Conservation (phyloP, 768 basidiomycete genomes). For the Psilocybe tampanensis region DNA sequence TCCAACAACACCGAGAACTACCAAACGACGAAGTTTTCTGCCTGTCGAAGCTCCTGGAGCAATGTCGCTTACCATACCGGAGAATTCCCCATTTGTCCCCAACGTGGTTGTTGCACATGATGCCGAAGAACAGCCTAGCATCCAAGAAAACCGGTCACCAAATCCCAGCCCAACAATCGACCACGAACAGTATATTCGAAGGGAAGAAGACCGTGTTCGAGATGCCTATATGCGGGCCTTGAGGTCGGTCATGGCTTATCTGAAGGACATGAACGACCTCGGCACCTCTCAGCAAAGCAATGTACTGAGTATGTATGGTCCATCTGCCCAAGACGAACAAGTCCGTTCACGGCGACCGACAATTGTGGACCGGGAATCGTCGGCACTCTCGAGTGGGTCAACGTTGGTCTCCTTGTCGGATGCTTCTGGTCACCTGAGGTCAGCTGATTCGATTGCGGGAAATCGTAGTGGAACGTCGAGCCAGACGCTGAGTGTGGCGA, state of each 20-base stretch:
- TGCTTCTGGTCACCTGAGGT: constrained; percentile 59
- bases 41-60: constrained; percentile 70
- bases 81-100: constrained; percentile 61
- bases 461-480: constrained; percentile 61
- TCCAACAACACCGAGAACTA: constrained; percentile 46
- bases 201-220: constrained; percentile 71
- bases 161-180: constrained; percentile 49
- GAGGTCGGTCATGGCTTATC: constrained; percentile 92
- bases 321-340: constrained; percentile 42
- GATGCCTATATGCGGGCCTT: constrained; percentile 81
- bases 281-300: constrained; percentile 62
- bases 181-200: constrained; percentile 54
- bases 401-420: constrained; percentile 41
- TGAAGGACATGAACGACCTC: constrained; percentile 94
- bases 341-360: constrained; percentile 70
- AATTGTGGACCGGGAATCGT: constrained; percentile 63
- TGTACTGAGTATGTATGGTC: constrained; percentile 60
- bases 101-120: constrained; percentile 44
- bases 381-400: constrained; percentile 52
- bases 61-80: constrained; percentile 58
- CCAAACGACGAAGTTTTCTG: constrained; percentile 87
- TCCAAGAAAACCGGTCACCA: constrained; percentile 24
- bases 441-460: constrained; percentile 62
- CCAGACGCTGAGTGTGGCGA: constrained; percentile 73
- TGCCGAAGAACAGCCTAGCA: constrained; percentile 24